Evolutionary conservation across 2,329 filamentous ascomycete genomes (phyloP).

Genomic region (Cryphonectria nitschkei): DNA sequence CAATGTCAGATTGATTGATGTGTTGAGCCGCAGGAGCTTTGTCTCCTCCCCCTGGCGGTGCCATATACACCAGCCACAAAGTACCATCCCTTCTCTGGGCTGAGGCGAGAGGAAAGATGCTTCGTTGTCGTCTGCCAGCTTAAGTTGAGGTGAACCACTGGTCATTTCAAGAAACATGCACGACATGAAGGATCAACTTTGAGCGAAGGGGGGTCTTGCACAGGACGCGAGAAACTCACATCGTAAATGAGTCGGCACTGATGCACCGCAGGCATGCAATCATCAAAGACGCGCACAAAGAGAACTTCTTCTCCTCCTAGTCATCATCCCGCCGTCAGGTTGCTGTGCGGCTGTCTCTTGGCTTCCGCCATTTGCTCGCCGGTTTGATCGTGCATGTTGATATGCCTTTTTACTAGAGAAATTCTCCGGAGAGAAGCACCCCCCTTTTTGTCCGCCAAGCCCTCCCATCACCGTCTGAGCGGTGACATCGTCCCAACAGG

Average conservation of each 20-base stretch:
- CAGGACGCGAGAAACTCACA: not conserved
- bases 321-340: not conserved
- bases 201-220: not conserved
- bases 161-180: not conserved
- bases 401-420: not conserved
- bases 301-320: not conserved
- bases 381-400: not conserved
- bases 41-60: not conserved
- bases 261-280: not conserved
- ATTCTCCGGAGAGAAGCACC: not conserved
- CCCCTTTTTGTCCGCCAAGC: not conserved
- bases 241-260: not conserved
- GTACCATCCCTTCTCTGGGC: not conserved
- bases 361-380: not conserved
- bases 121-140: not conserved
- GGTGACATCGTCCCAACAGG: not conserved
- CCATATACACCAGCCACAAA: not conserved
- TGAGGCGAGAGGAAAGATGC: not conserved
- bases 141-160: not conserved
- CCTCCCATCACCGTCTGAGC: not conserved
- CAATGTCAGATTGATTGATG: not conserved
- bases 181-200: not conserved
- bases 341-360: not conserved
- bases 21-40: not conserved
- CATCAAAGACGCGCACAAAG: not conserved